phyloP scores from a whole-genome alignment of 2,329 filamentous ascomycete genomes.

The Xylaria sp. region DNA sequence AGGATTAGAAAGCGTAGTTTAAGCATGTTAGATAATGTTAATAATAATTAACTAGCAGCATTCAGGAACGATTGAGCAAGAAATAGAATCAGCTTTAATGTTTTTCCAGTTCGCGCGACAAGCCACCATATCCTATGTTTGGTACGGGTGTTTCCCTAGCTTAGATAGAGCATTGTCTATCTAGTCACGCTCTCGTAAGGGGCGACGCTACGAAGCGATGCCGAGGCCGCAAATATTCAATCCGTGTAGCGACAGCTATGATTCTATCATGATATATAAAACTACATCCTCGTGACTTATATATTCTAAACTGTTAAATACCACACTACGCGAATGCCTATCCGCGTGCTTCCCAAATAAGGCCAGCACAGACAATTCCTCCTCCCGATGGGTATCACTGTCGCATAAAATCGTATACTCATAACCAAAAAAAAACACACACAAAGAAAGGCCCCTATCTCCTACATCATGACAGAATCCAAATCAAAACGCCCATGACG shows the following conservation, averaged over 20 bases:
- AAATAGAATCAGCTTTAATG: not conserved
- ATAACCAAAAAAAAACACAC: not conserved
- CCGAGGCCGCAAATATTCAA: not conserved
- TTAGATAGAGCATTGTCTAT: not conserved
- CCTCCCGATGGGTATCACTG: not conserved
- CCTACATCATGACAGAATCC: conserved; percentile 13
- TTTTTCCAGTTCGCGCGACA: too few relatives aligned
- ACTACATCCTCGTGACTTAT: not conserved
- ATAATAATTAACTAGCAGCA: not conserved
- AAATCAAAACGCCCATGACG: conserved; percentile 1
- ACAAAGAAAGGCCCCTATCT: not conserved
- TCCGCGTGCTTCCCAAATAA: not conserved
- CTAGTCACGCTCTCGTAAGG: not conserved
- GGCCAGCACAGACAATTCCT: not conserved
- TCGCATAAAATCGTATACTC: conserved; percentile 18
- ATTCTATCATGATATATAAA: not conserved
- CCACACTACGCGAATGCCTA: not conserved
- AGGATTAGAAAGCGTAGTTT: not conserved
- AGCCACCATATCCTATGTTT: too few relatives aligned
- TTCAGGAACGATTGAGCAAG: not conserved
- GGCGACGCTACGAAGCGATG: not conserved
- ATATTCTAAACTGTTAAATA: not conserved
- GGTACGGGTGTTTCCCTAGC: too few relatives aligned
- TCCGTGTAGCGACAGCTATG: not conserved
- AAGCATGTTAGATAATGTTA: not conserved